Evolutionary conservation across 2,329 filamentous ascomycete species (phyloP), one percentile per base, ranked within the genome.

Genomic region (Fusarium caatingaense): DNA sequence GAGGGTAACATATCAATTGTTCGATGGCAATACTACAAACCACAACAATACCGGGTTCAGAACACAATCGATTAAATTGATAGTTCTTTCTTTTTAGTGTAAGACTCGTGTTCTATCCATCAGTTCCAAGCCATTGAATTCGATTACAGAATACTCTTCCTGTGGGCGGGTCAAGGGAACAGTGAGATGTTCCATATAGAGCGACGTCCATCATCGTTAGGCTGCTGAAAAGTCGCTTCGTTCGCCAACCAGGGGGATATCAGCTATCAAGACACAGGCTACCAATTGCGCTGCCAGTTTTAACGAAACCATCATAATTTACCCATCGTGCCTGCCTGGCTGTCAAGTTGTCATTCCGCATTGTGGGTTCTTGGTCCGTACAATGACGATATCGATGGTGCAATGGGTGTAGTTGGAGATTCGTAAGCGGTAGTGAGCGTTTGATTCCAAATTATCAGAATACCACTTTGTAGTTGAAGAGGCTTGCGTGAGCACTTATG

Each of bases 401-500:
- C 15, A 51, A 51, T 28, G 4, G 11, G 10, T 8, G 13, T 21
- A 37, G 4, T 7, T 23, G 11, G 10, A 34, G 21, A 48, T 47
- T 49, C 13, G 53, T 27, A 56, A 50, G 41, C 21, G 21, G 27
- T 16, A 4, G 20, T 8, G 44, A 27, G 15, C 27, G 16, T 12
- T 37, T 27, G 16, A 3, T 20, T 37, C 15, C 25, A 28, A 51
- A 28, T n/a, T 6, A n/a, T 37, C 10, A 28, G 15, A 20, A 15
- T 13, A 13, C 5, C 44, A 23, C 54, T 56, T 56, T 20, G 54
- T 51, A 40, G 51, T 44, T 18, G 0, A 32, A 7, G 11, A 42
- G 21, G 20, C n/a, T 56, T 58, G 49, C 49, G 49, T 56, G 49
- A 34, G 50, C 49, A 58, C 25, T 56, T 58, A 58, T 58, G 49